phyloP scores from a whole-genome alignment of 164 flowering plant genomes.

The Aristolochia californica region DNA sequence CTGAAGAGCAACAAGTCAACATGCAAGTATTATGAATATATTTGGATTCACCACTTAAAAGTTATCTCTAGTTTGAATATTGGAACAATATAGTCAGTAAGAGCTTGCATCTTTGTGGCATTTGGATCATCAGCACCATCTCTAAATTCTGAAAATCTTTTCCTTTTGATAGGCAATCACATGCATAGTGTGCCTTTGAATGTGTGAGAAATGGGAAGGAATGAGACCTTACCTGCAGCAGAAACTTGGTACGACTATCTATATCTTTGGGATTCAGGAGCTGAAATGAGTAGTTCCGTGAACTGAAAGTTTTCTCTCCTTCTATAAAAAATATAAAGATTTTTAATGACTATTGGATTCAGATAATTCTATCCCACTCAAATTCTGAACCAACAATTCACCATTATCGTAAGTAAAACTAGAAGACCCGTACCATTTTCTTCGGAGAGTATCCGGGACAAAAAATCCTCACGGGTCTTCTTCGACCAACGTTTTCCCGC shows the following conservation, averaged over 20 bases:
- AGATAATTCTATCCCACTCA: not conserved
- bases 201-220: not conserved
- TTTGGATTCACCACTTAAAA: too few relatives aligned
- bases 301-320: not conserved
- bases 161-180: not conserved
- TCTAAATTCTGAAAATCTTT: not conserved
- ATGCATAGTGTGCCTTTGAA: not conserved
- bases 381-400: not conserved
- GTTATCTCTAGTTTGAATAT: too few relatives aligned
- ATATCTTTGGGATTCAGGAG: conserved; percentile 12
- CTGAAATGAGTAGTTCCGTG: conserved; percentile 5
- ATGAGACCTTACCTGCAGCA: conserved; percentile 7
- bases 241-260: conserved; percentile 7
- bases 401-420: not conserved
- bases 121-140: not conserved
- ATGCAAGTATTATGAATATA: too few relatives aligned
- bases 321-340: not conserved
- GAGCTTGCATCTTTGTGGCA: not conserved
- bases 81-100: too few relatives aligned
- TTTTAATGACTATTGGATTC: too few relatives aligned
- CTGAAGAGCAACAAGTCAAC: too few relatives aligned
- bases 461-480: conserved; percentile 2
- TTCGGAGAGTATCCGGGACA: not conserved
- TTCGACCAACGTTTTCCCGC: not conserved
- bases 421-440: not conserved